These are phyloP conservation scores for Cladosporium sp. DNA, from an alignment of 2,329 filamentous ascomycete genomes.

Conservation along the genomic window DNA sequence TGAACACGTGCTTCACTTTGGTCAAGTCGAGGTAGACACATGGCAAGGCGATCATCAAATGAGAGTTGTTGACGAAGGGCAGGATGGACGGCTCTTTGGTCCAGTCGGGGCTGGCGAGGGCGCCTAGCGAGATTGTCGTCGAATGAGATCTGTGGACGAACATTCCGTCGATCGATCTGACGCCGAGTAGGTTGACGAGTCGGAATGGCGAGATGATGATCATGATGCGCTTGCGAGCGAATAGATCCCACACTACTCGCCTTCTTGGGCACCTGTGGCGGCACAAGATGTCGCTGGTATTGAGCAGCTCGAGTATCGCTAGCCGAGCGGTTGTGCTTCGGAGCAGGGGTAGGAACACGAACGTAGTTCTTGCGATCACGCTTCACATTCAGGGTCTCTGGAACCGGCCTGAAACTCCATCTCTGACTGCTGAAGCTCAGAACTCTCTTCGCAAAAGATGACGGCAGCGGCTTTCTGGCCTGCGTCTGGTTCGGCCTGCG, in stretches of 20 bases:
- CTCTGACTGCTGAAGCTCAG: not conserved
- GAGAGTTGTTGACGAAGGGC: not conserved
- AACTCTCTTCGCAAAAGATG: not conserved
- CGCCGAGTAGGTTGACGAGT: not conserved
- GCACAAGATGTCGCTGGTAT: too few species aligned
- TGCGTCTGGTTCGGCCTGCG: not conserved
- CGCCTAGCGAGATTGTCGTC: not conserved
- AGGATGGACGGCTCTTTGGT: not conserved
- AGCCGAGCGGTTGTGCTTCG: too few species aligned
- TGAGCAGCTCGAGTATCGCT: too few species aligned
- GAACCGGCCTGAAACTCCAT: not conserved
- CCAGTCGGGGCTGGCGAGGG: not conserved
- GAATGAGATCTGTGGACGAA: not conserved
- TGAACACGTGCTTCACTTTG: not conserved
- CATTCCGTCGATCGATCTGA: not conserved
- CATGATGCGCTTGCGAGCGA: not conserved
- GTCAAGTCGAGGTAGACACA: not conserved
- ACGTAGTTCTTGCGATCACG: not conserved
- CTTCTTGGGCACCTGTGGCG: too few species aligned
- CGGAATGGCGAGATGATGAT: not conserved
- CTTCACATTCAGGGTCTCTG: not conserved
- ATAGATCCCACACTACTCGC: not conserved
- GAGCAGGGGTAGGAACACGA: not conserved
- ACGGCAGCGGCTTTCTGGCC: not conserved
- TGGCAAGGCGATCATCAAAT: not conserved